A percentile compares a stretch with the other conserved stretches of the same genome.
Conservation (phyloP, 2,329 filamentous ascomycete genomes). For the Fusarium mangiferae region DNA sequence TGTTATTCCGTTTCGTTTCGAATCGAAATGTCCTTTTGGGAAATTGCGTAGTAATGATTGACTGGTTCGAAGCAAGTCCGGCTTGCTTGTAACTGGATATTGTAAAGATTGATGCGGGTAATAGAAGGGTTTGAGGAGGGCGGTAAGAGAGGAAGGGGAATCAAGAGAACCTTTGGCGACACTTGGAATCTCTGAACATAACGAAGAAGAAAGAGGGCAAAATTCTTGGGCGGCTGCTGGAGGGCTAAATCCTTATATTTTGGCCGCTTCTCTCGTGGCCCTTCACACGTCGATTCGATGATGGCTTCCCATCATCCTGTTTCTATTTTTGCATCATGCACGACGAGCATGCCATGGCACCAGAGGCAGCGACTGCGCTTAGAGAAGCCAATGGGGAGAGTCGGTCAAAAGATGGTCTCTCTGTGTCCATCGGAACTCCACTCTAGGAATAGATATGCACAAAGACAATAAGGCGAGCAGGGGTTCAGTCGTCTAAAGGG, state of each 20-base stretch:
- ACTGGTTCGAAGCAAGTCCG: conserved; percentile 67
- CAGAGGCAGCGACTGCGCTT: conserved; percentile 56
- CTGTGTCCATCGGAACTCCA: conserved; percentile 39
- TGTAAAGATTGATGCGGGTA: conserved; percentile 36
- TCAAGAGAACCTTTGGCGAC: conserved; percentile 58
- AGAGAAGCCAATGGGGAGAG: conserved; percentile 57
- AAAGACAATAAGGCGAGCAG: conserved; percentile 34
- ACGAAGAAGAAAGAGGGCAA: conserved; percentile 54
- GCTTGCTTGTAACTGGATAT: conserved; percentile 64
- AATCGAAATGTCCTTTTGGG: conserved; percentile 15
- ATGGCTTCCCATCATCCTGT: conserved; percentile 43
- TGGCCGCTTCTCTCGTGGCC: conserved; percentile 58
- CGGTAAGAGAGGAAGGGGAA: conserved; percentile 49
- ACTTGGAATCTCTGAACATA: conserved; percentile 60
- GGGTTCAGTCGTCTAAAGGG: conserved; percentile 38
- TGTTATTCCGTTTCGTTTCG: conserved; percentile 34
- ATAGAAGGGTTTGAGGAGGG: conserved; percentile 48
- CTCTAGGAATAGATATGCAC: conserved; percentile 47
- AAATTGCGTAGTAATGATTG: conserved; percentile 57
- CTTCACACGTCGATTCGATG: conserved; percentile 43
- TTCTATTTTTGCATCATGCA: conserved; percentile 54
- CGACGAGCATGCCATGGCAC: conserved; percentile 43
- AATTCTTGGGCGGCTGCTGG: conserved; percentile 54
- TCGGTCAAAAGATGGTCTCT: conserved; percentile 40
- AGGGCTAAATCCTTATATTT: conserved; percentile 69